Conservation (phyloP, 2,329 filamentous ascomycete species). For the Botryosphaeria agaves region DNA sequence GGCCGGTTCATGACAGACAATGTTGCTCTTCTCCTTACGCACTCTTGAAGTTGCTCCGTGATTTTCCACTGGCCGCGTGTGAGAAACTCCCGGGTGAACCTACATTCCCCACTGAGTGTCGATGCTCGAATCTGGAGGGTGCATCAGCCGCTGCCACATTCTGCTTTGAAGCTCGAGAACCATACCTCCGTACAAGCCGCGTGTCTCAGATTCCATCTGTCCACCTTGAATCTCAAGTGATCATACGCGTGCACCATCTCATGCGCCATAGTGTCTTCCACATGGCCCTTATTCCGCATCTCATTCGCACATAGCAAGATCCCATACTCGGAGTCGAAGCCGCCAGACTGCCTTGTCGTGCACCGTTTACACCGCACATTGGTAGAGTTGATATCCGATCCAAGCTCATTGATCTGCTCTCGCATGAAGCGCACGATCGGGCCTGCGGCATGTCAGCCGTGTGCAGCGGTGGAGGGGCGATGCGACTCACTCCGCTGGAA, state of each 20-base stretch:
- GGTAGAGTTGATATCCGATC: conserved; percentile 51
- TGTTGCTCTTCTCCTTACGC: conserved; percentile 67
- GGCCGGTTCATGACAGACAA: conserved; percentile 64
- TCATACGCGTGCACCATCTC: conserved; percentile 99
- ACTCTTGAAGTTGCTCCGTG: conserved; percentile 86
- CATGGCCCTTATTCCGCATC: conserved; percentile 57
- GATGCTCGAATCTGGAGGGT: conserved; percentile 73
- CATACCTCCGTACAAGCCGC: conserved; percentile 86
- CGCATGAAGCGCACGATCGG: conserved; percentile 77
- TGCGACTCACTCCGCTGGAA: conserved; percentile 46
- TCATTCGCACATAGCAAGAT: conserved; percentile 90
- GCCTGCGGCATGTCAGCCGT: conserved; percentile 20
- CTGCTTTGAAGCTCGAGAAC: conserved; percentile 9
- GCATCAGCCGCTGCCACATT: background rate
- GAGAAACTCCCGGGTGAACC: conserved; percentile 76
- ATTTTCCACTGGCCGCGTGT: conserved; percentile 72
- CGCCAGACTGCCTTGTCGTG: conserved; percentile 53
- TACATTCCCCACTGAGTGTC: conserved; percentile 84
- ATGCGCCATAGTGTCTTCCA: conserved; percentile 89
- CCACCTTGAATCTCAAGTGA: conserved; percentile 77
- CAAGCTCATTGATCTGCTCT: conserved; percentile 62
- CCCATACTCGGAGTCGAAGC: conserved; percentile 72
- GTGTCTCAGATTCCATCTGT: conserved; percentile 69
- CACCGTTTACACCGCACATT: conserved; percentile 80
- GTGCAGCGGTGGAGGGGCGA: background rate